A percentile compares a stretch with the other conserved stretches of the same genome.
phyloP scores from a whole-genome alignment of 345 rosid species.

The Syzygium oleosum region DNA sequence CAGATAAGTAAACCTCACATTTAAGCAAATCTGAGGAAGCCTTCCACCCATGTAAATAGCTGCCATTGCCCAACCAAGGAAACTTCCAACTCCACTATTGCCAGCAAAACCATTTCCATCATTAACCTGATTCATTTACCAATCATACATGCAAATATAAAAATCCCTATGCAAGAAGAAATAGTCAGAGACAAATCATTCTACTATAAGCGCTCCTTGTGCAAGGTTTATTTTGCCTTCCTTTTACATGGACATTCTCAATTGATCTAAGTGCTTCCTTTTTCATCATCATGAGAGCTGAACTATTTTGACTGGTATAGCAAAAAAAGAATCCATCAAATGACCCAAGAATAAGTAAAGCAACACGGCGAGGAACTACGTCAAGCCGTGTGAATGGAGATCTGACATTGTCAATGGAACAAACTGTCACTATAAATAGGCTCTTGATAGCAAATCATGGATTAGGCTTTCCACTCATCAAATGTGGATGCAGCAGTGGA shows the following conservation, averaged over 20 bases:
- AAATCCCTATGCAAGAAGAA: not conserved
- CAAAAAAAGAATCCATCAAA: not conserved
- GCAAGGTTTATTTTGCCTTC: not conserved
- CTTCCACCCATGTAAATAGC: slow-evolving; percentile 88
- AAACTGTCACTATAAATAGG: not conserved
- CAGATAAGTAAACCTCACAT: slow-evolving; percentile 32
- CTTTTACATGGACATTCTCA: not conserved
- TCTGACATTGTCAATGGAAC: not conserved
- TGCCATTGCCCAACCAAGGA: slow-evolving; percentile 87
- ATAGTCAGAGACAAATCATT: not conserved
- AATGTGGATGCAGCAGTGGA: not conserved
- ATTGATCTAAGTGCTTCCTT: not conserved
- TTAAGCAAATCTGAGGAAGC: slow-evolving; percentile 78
- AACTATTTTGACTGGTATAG: not conserved
- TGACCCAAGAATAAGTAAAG: not conserved
- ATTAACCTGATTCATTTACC: slow-evolving; percentile 28
- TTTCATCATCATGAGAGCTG: not conserved
- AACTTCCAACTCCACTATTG: slow-evolving; percentile 33
- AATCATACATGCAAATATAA: not conserved
- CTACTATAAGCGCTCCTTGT: not conserved
- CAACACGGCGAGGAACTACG: not conserved
- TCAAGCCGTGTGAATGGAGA: not conserved
- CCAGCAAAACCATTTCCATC: slow-evolving; percentile 22
- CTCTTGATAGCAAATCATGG: not conserved
- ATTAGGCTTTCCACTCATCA: not conserved